A percentile compares a stretch with the other conserved stretches of the same genome.
Conservation (phyloP, 108 stramenopile species). For the Pseudonitzschia pungens region DNA sequence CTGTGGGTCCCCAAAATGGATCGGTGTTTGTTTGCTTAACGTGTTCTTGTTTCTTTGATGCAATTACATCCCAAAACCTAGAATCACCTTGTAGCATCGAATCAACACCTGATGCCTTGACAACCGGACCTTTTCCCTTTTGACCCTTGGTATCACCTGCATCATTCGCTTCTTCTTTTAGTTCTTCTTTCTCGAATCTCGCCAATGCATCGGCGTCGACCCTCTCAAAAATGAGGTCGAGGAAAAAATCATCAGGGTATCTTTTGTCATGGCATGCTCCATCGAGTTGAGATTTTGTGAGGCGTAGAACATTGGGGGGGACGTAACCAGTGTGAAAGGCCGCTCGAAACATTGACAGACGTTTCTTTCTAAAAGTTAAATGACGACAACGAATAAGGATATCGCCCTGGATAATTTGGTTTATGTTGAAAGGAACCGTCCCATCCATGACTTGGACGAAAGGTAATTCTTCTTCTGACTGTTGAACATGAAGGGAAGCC, state of each 20-base stretch:
- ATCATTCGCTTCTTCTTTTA: constrained; percentile 20
- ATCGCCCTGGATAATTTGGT: constrained; percentile 86
- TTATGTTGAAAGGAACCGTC: constrained; percentile 67
- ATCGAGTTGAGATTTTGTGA: constrained; percentile 93
- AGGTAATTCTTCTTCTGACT: constrained; percentile 62
- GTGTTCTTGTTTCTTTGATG: constrained; percentile 60
- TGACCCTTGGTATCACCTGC: constrained; percentile 10
- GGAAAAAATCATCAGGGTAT: constrained; percentile 88
- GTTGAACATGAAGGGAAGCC: constrained; percentile 60
- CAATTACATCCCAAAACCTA: constrained; percentile 86
- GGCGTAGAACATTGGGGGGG: constrained; percentile 81
- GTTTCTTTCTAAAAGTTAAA: constrained; percentile 57
- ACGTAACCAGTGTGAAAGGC: constrained; percentile 97
- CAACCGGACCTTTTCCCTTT: constrained; percentile 44
- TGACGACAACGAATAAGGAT: constrained; percentile 90
- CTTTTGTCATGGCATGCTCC: constrained; percentile 89
- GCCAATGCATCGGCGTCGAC: constrained; percentile 71
- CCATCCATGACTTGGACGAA: constrained; percentile 63
- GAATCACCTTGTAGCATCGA: constrained; percentile 85
- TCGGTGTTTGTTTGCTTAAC: constrained; percentile 28
- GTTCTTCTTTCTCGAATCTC: constrained; percentile 48
- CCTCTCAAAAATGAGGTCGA: constrained; percentile 94
- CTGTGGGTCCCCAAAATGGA: constrained; percentile 65
- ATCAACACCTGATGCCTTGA: constrained; percentile 74
- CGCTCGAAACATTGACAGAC: constrained; percentile 93